These are phyloP conservation scores for Avena sativa DNA, from an alignment of 176 grass and related monocot species.

Conservation along the genomic window DNA sequence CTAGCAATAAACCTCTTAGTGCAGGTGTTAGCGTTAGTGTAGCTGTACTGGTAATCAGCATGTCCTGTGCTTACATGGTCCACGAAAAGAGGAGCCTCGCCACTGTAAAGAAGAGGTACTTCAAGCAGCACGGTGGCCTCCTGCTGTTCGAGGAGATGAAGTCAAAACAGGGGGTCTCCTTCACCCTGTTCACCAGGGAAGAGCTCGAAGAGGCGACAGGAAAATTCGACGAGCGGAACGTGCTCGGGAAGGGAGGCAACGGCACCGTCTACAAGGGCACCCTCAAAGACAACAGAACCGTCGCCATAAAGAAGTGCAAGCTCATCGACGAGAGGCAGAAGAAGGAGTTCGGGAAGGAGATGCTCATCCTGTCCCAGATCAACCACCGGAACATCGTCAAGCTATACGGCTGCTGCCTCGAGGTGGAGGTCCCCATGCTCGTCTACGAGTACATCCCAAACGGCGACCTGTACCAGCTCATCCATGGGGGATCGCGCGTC, in stretches of 20 bases:
- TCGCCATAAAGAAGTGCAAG: constrained; percentile 28
- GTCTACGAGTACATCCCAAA: constrained; percentile 22
- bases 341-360: constrained; percentile 31
- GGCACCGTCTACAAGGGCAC: constrained; percentile 21
- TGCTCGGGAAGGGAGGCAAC: constrained; percentile 12
- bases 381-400: constrained; percentile 26
- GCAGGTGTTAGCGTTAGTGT: constrained; percentile 22
- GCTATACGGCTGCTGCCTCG: constrained; percentile 26
- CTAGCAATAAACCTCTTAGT: neutral
- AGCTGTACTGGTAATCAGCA: neutral
- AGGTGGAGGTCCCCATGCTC: constrained; percentile 29
- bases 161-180: neutral
- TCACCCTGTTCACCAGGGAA: neutral
- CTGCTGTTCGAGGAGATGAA: constrained; percentile 31
- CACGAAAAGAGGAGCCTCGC: constrained; percentile 27
- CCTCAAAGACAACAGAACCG: neutral
- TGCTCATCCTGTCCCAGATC: constrained; percentile 31
- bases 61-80: constrained; percentile 14
- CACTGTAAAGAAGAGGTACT: neutral
- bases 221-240: constrained; percentile 11
- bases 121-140: constrained; percentile 26
- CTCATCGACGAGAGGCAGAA: constrained; percentile 10
- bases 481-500: neutral
- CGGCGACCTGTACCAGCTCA: constrained; percentile 22
- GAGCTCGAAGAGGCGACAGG: constrained; percentile 8